A percentile compares a stretch with the other conserved stretches of the same genome.
Conservation (phyloP, 768 basidiomycete species). For the Tricholoma terreum region DNA sequence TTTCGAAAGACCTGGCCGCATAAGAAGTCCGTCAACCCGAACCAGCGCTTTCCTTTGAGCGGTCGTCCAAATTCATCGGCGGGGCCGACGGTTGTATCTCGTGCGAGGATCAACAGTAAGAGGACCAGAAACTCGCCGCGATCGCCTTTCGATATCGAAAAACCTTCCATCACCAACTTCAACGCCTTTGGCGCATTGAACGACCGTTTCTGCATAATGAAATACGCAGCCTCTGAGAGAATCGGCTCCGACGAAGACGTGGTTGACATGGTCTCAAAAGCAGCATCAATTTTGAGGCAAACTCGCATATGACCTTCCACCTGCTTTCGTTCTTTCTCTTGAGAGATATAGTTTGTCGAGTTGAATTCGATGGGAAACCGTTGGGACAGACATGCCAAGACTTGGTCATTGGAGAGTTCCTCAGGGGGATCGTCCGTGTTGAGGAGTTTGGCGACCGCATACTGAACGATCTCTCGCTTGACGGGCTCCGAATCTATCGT, state of each 20-base stretch:
- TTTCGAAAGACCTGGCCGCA: not conserved
- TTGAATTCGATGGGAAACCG: slow-evolving; percentile 29
- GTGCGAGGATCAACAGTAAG: slow-evolving; percentile 16
- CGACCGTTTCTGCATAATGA: slow-evolving; percentile 5
- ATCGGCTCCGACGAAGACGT: no score
- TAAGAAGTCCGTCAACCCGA: not conserved
- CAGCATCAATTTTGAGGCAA: slow-evolving; percentile 16
- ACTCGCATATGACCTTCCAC: slow-evolving; percentile 31
- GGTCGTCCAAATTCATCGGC: not conserved
- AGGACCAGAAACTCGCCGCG: slow-evolving; percentile 19
- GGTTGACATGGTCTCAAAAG: slow-evolving; percentile 9
- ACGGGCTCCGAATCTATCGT: slow-evolving; percentile 3
- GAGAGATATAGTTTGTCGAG: slow-evolving; percentile 12
- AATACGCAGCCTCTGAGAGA: slow-evolving; percentile 5
- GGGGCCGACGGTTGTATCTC: slow-evolving; percentile 14
- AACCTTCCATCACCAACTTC: slow-evolving; percentile 1
- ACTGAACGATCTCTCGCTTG: slow-evolving; percentile 10
- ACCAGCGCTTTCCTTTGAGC: not conserved
- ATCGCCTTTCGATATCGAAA: slow-evolving; percentile 18
- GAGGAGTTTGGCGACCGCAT: slow-evolving; percentile 15
- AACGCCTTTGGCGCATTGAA: not conserved
- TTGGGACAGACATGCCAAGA: slow-evolving; percentile 20
- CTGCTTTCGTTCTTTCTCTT: slow-evolving; percentile 18
- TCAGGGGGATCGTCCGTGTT: slow-evolving; percentile 1
- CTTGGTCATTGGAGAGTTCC: slow-evolving; percentile 8